Evolutionary conservation across 1,139 yeast species (phyloP).

Genomic region (Sugiyamaella castrensis): DNA sequence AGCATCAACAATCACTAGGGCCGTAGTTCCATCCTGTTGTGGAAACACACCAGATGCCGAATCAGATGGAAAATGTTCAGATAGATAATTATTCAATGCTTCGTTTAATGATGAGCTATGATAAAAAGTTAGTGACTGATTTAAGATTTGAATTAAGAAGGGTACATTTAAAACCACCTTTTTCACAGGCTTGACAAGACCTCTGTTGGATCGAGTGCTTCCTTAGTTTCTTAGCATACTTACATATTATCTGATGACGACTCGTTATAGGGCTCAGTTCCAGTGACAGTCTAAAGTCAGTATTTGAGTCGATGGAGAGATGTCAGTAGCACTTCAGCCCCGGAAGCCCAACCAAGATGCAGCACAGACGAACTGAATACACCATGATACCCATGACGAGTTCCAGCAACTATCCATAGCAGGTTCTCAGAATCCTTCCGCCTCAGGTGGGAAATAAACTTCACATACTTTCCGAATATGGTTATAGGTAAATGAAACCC

Average conservation of each 20-base stretch:
- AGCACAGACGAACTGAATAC: no score
- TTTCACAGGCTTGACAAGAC: no score
- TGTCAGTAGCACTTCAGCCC: no score
- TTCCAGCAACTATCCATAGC: no score
- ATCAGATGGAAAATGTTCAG: conserved; percentile 47
- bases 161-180: no score
- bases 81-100: conserved; percentile 40
- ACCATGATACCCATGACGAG: no score
- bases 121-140: not conserved
- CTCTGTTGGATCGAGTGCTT: not conserved
- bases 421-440: no score
- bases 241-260: not conserved
- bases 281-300: conserved; percentile 22
- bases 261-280: conserved; percentile 33
- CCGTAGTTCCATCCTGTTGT: conserved; percentile 46
- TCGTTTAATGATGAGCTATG: conserved; percentile 1
- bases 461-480: conserved; percentile 34
- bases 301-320: no score
- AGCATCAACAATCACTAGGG: conserved; percentile 64
- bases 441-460: no score
- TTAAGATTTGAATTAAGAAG: not conserved
- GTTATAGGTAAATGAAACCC: conserved; percentile 61
- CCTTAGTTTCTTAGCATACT: no score
- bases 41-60: conserved; percentile 51
- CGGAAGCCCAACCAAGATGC: no score